Base-by-base conservation (phyloP, 805 yeast genomes). In the Brettanomyces sp. region DNA sequence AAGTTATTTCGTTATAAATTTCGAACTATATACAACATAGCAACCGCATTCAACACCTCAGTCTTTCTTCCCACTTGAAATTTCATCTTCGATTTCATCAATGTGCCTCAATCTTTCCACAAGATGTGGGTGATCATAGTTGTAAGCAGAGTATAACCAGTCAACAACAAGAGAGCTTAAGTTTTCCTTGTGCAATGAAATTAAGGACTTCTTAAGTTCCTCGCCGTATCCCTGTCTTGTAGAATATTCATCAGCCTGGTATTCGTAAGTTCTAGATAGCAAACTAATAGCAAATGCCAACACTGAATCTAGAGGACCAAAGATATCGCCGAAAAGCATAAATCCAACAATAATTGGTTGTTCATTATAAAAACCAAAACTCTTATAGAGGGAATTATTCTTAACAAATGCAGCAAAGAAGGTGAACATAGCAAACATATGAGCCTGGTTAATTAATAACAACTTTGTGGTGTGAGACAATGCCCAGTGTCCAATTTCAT, bases 401-500 rank as follows among this genome's bases (percentile, higher is more conserved):
- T 80, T 77, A 60, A 87, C 77, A 55, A 91, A 89, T 1, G 81
- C 82, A 1, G 95, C 77, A 66, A 93, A 90, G 51, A 85, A 59
- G 1, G 84, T 71, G 62, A 90, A 86, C 39, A 80, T 73, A 24
- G 77, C 57, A 54, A 84, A 77, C 44, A 82, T 64, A 55, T 85
- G 85, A 4, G 68, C 62, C 64, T 87, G 90, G 41, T 79, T 70
- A 51, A 82, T 74, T 4, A 75, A 57, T 57, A 93, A 66, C 73
- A 83, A 76, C 60, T 80, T 81, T n/a, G 90, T 70, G 50, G 90
- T 83, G 64, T 93, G 99, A 48, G 84, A 80, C 62, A 85, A 74
- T 56, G 83, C 82, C 99, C 99, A 93, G 64, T 93, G 99, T 44
- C 99, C 99, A 55, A 93, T 83, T 69, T 93, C 99, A 61, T 93